Evolutionary conservation across 2,329 filamentous ascomycete species (phyloP).

Genomic region (Hansfordia pulvinata): DNA sequence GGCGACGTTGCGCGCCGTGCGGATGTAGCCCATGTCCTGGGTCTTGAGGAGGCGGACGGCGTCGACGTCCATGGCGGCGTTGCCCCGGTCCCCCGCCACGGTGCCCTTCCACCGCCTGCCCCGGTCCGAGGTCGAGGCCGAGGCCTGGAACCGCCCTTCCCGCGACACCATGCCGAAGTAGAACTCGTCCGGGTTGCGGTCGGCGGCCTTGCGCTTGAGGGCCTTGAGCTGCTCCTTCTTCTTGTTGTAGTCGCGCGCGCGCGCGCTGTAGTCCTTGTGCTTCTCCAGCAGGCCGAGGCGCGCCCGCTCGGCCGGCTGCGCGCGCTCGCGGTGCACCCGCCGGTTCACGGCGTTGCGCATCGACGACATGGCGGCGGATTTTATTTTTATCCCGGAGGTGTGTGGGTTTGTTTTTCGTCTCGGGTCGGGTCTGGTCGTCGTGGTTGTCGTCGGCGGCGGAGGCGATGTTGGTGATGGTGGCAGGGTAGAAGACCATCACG

Average conservation of each 20-base stretch:
- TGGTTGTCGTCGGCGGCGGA: no score
- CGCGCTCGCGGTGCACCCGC: constrained; percentile 80
- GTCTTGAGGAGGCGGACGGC: constrained; percentile 52
- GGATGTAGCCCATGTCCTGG: constrained; percentile 52
- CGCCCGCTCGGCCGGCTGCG: constrained; percentile 69
- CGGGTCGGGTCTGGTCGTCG: no score
- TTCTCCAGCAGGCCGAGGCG: constrained; percentile 92
- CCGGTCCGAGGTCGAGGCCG: constrained; percentile 21
- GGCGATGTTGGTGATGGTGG: no score
- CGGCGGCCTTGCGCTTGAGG: constrained; percentile 46
- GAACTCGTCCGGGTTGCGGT: constrained; percentile 61
- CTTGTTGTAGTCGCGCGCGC: constrained; percentile 51
- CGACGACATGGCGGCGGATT: constrained; percentile 34
- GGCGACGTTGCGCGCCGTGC: constrained; percentile 46
- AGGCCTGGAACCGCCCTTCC: no score
- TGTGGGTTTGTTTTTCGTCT: no score
- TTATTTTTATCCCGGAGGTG: no score
- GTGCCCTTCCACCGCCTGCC: constrained; percentile 41
- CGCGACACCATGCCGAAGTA: constrained; percentile 39
- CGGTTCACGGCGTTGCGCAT: constrained; percentile 57
- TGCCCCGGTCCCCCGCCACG: constrained; percentile 43
- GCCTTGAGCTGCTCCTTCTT: constrained; percentile 48
- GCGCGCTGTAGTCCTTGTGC: constrained; percentile 67
- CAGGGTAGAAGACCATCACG: no score
- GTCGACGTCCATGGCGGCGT: constrained; percentile 39